These are phyloP conservation scores for Calonectria honghensis DNA, from an alignment of 2,329 filamentous ascomycete genomes.

Conservation along the genomic window DNA sequence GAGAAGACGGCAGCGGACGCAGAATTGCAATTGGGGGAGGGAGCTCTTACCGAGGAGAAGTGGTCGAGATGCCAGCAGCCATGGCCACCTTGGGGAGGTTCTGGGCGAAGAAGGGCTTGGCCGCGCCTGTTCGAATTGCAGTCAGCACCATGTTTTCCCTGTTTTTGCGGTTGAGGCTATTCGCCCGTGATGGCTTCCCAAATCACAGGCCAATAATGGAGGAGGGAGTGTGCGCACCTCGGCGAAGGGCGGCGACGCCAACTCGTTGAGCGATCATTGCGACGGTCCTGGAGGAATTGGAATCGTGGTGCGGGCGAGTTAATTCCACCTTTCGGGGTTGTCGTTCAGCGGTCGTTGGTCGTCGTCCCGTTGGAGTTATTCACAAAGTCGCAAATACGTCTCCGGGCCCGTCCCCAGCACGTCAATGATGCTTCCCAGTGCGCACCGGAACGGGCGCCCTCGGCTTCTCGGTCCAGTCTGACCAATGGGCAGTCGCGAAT, in stretches of 20 bases:
- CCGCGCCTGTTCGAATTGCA: conserved; percentile 59
- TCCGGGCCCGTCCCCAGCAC: neutral
- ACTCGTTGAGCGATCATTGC: conserved; percentile 75
- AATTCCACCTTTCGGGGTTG: conserved; percentile 38
- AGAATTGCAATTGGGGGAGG: neutral
- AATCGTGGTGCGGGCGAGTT: conserved; percentile 24
- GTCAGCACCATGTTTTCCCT: conserved; percentile 27
- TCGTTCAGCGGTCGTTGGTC: conserved; percentile 48
- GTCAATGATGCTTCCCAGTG: conserved; percentile 33
- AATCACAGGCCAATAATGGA: conserved; percentile 4
- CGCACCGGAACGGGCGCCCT: conserved; percentile 54
- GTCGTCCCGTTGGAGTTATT: conserved; percentile 43
- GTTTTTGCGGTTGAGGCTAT: conserved; percentile 41
- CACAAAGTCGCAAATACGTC: conserved; percentile 8
- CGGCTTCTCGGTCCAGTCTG: conserved; percentile 66
- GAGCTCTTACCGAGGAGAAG: conserved; percentile 68
- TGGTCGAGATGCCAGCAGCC: conserved; percentile 63
- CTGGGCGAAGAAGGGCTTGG: conserved; percentile 68
- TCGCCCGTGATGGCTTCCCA: conserved; percentile 34
- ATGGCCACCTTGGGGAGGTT: conserved; percentile 69
- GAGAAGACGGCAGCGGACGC: neutral
- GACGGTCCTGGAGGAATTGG: conserved; percentile 45
- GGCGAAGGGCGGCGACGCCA: conserved; percentile 75
- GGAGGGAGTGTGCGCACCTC: conserved; percentile 66
- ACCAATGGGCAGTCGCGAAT: conserved; percentile 64